Evolutionary conservation across 2,329 filamentous ascomycete genomes (phyloP).

Genomic region (Fusarium udum): DNA sequence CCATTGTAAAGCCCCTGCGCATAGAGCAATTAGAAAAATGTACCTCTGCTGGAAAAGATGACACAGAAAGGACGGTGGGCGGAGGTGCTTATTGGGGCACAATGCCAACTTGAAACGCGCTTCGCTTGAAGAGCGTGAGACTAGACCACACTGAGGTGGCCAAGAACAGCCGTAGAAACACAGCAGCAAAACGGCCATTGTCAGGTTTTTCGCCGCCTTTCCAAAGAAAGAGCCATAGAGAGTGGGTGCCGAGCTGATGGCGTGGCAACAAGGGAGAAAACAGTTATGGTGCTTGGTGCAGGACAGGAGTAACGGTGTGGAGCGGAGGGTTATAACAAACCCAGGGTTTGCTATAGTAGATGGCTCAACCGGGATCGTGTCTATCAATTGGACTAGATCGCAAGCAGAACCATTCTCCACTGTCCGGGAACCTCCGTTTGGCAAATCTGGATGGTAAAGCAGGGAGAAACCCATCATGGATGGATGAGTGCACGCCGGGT

Average conservation of each 20-base stretch:
- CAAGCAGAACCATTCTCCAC: conserved; percentile 41
- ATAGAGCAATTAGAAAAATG: conserved; percentile 29
- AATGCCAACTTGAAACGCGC: conserved; percentile 41
- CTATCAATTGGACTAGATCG: conserved; percentile 40
- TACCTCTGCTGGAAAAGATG: conserved; percentile 31
- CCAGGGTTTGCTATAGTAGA: conserved; percentile 46
- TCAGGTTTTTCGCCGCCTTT: conserved; percentile 30
- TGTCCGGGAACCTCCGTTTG: conserved; percentile 40
- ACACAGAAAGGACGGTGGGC: conserved; percentile 32
- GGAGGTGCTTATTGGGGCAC: conserved; percentile 41
- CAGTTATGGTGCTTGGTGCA: conserved; percentile 39
- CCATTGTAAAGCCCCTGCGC: conserved; percentile 34
- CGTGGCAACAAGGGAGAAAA: conserved; percentile 40
- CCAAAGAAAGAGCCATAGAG: conserved; percentile 25
- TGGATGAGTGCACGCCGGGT: conserved; percentile 31
- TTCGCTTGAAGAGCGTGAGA: conserved; percentile 39
- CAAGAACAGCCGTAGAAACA: conserved; percentile 29
- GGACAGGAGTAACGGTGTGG: conserved; percentile 38
- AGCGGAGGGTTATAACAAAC: conserved; percentile 44
- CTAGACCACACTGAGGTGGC: conserved; percentile 41
- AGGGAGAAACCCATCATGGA: conserved; percentile 37
- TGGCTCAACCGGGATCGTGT: conserved; percentile 38
- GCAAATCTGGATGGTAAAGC: conserved; percentile 34
- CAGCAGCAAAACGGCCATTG: conserved; percentile 26
- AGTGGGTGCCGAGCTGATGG: conserved; percentile 38